Percentiles rank a stretch among this genome's conserved stretches.
Conservation (phyloP, 2,329 filamentous ascomycete species). For the Colletotrichum neosansevieriae region DNA sequence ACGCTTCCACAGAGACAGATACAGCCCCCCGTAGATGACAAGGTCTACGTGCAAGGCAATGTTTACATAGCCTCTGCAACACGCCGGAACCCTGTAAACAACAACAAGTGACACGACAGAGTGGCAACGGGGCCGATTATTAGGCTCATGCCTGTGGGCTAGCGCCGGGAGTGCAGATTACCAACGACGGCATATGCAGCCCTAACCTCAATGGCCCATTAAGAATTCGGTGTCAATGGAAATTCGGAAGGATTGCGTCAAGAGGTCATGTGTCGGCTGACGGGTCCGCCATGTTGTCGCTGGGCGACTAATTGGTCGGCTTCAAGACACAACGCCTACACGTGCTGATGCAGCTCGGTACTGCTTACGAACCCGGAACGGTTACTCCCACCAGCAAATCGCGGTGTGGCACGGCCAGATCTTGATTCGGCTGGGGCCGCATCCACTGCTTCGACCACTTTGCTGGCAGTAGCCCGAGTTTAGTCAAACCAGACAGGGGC, state of each 20-base stretch:
- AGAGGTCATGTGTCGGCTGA: constrained; percentile 29
- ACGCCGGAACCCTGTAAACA: not conserved
- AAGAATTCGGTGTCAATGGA: constrained; percentile 23
- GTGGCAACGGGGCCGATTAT: constrained; percentile 23
- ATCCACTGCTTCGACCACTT: not conserved
- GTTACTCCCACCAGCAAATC: constrained; percentile 14
- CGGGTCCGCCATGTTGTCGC: constrained; percentile 13
- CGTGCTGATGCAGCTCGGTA: constrained; percentile 2
- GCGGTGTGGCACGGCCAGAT: constrained; percentile 16
- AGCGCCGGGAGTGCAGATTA: constrained; percentile 34
- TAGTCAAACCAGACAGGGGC: not conserved
- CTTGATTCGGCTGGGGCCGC: constrained; percentile 13
- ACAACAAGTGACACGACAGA: constrained; percentile 21
- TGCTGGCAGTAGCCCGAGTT: not conserved
- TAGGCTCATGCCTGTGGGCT: constrained; percentile 35
- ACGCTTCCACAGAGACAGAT: too few species aligned
- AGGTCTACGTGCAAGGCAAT: not conserved
- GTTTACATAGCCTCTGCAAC: not conserved
- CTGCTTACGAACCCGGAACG: not conserved
- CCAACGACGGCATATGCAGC: constrained; percentile 40
- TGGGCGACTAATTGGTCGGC: not conserved
- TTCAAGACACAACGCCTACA: constrained; percentile 8
- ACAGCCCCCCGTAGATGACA: too few species aligned
- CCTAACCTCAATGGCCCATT: constrained; percentile 30
- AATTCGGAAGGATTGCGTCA: constrained; percentile 21